Evolutionary conservation across 495 filamentous ascomycete species (phyloP).

Genomic region (Tuber umbilicatum): DNA sequence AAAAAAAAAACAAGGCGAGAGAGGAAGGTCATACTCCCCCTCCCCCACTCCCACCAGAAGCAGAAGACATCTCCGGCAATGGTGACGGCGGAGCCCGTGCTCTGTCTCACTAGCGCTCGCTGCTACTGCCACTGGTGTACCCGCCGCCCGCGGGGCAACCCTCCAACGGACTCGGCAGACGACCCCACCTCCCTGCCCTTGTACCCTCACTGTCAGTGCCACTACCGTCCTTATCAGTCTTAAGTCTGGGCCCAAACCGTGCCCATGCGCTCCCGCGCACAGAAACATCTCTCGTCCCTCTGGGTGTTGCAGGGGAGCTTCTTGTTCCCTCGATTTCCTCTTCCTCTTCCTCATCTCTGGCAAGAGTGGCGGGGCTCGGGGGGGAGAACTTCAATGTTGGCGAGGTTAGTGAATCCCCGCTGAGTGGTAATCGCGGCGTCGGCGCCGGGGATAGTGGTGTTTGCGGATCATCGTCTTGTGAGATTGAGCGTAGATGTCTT

Average conservation of each 20-base stretch:
- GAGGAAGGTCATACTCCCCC: too few species aligned
- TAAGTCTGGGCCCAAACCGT: constrained; percentile 34
- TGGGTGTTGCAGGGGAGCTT: constrained; percentile 34
- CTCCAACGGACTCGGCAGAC: constrained; percentile 36
- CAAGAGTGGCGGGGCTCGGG: constrained; percentile 13
- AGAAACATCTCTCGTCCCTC: constrained; percentile 12
- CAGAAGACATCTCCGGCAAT: neutral
- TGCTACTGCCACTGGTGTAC: neutral
- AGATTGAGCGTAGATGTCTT: neutral
- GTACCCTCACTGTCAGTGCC: neutral
- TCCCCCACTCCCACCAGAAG: neutral
- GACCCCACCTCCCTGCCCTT: constrained; percentile 19
- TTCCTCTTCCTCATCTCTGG: constrained; percentile 2
- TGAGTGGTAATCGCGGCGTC: constrained; percentile 7
- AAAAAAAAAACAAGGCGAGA: too few species aligned
- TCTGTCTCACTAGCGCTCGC: neutral
- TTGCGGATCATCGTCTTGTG: constrained; percentile 31
- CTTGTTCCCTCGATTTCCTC: constrained; percentile 13
- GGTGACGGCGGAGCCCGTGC: neutral
- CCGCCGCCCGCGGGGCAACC: constrained; percentile 6
- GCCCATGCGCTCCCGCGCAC: constrained; percentile 12
- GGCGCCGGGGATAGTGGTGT: constrained; percentile 19
- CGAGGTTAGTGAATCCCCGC: constrained; percentile 10
- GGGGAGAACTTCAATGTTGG: constrained; percentile 15
- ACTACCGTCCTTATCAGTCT: constrained; percentile 11